Percentiles rank a stretch among this genome's conserved stretches.
phyloP scores from a whole-genome alignment of 169 alveolate species.

The Plasmodium sp. region DNA sequence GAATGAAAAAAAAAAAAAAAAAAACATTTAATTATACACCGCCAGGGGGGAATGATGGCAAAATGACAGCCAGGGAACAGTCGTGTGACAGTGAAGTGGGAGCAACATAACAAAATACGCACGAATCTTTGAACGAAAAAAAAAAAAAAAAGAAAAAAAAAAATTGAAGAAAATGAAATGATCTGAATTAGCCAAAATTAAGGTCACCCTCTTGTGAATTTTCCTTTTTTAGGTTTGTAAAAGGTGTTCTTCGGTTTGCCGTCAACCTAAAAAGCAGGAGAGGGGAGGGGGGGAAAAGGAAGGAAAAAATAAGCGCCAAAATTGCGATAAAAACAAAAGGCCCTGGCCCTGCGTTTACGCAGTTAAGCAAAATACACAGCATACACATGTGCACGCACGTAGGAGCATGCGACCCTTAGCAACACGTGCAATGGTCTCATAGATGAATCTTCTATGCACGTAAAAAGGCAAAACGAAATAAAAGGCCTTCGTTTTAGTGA shows the following conservation, averaged over 20 bases:
- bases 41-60: neutral
- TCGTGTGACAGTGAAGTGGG: neutral
- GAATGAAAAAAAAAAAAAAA: neutral
- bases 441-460: neutral
- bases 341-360: neutral
- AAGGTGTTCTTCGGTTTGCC: neutral
- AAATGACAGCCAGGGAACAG: neutral
- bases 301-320: neutral
- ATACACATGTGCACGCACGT: neutral
- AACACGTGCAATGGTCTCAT: neutral
- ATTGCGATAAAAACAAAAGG: neutral
- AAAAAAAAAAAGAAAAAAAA: neutral
- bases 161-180: neutral
- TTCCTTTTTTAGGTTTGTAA: slow-evolving; percentile 24
- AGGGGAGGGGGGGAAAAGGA: neutral
- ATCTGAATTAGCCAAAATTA: neutral
- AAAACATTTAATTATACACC: neutral
- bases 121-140: neutral
- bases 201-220: neutral
- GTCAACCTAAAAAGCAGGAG: slow-evolving; percentile 14
- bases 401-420: neutral
- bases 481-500: neutral
- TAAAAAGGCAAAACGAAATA: neutral
- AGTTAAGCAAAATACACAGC: neutral
- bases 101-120: neutral